phyloP scores from a whole-genome alignment of 176 grass and related monocot species.

The Eleusine indica region DNA sequence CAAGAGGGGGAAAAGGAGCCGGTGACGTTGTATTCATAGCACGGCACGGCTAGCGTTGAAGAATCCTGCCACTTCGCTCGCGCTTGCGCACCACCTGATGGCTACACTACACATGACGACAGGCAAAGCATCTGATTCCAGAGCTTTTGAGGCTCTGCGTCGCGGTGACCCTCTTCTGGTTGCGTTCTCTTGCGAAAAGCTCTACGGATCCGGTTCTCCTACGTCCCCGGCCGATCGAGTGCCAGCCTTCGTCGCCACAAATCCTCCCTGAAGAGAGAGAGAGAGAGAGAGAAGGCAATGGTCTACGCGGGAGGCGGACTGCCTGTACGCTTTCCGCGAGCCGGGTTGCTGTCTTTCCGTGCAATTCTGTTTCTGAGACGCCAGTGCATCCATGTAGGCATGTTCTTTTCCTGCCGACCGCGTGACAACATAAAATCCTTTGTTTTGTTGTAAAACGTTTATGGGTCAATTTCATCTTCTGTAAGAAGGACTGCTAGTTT shows the following conservation, averaged over 20 bases:
- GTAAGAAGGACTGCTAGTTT: no score
- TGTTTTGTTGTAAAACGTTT: no score
- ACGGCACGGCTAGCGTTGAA: background rate
- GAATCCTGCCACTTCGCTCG: background rate
- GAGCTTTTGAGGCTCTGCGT: conserved; percentile 19
- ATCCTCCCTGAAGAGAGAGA: background rate
- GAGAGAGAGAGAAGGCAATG: background rate
- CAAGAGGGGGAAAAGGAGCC: no score
- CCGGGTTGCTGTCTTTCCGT: conserved; percentile 19
- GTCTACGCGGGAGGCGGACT: background rate
- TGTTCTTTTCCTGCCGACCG: conserved; percentile 11
- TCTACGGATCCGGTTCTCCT: conserved; percentile 33
- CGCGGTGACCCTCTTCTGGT: background rate
- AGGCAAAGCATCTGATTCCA: conserved; percentile 38
- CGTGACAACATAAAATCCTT: background rate
- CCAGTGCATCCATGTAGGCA: conserved; percentile 1
- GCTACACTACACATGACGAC: background rate
- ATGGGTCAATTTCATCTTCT: no score
- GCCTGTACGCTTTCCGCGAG: conserved; percentile 25
- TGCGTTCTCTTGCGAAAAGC: conserved; percentile 8
- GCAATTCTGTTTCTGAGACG: conserved; percentile 36
- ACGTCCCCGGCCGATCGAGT: background rate
- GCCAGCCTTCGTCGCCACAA: conserved; percentile 27
- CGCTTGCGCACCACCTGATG: conserved; percentile 1
- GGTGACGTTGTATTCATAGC: background rate